These are phyloP conservation scores for Alternaria tenuissima DNA, from an alignment of 2,329 filamentous ascomycete species.

Conservation along the genomic window DNA sequence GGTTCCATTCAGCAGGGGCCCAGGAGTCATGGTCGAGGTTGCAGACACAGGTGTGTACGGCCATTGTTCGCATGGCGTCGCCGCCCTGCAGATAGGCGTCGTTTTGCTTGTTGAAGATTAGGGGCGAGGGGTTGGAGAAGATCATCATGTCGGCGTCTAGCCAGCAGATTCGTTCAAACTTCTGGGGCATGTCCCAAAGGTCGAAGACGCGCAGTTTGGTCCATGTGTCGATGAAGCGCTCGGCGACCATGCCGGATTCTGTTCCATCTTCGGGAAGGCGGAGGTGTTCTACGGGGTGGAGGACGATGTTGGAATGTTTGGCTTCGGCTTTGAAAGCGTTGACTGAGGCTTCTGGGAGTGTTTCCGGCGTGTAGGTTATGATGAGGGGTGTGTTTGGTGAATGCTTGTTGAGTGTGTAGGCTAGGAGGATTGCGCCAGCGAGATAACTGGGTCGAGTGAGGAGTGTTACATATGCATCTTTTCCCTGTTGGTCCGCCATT, in stretches of 20 bases:
- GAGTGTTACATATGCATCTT: constrained; percentile 59
- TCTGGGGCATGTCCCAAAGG: constrained; percentile 34
- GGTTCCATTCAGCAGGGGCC: constrained; percentile 60
- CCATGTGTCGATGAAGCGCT: constrained; percentile 64
- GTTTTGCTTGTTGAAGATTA: constrained; percentile 55
- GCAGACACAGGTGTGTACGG: constrained; percentile 62
- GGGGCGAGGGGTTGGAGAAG: constrained; percentile 49
- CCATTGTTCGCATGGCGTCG: constrained; percentile 52
- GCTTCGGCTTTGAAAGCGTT: constrained; percentile 55
- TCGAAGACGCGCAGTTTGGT: constrained; percentile 65
- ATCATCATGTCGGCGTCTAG: constrained; percentile 64
- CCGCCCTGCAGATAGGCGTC: constrained; percentile 37
- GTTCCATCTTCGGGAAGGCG: constrained; percentile 45
- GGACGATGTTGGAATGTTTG: constrained; percentile 51
- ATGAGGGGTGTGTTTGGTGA: constrained; percentile 58
- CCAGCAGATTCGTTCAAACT: constrained; percentile 55
- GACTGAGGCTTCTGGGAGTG: constrained; percentile 52
- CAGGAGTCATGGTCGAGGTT: constrained; percentile 61
- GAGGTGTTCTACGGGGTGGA: constrained; percentile 53
- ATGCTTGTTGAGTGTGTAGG: constrained; percentile 58
- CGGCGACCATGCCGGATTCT: constrained; percentile 55
- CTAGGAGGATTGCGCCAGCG: constrained; percentile 61
- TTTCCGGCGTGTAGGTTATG: constrained; percentile 58
- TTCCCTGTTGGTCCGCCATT: constrained; percentile 18
- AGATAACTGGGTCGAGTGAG: constrained; percentile 62